Percentiles rank a stretch among this genome's conserved stretches.
Evolutionary conservation across 768 basidiomycete genomes (phyloP).

Genomic region (Leucocoprinus birnbaumii): DNA sequence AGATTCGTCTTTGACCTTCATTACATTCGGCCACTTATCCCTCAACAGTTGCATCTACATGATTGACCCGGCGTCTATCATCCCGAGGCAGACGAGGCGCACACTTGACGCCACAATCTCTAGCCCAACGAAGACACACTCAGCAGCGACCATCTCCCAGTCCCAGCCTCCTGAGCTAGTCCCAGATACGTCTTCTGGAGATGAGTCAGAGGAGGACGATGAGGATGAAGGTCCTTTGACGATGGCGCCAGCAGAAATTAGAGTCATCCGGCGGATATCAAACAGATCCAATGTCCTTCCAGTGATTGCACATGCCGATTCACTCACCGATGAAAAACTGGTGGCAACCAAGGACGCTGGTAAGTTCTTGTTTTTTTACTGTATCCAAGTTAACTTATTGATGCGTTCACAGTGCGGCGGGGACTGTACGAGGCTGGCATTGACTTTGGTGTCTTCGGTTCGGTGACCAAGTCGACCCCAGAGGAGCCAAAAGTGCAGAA

Average conservation of each 20-base stretch:
- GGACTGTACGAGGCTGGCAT: slow-evolving; percentile 66
- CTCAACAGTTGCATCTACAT: slow-evolving; percentile 73
- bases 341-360: slow-evolving; percentile 63
- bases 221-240: slow-evolving; percentile 47
- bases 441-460: slow-evolving; percentile 75
- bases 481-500: slow-evolving; percentile 24
- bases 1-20: slow-evolving; percentile 24
- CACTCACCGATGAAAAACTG: slow-evolving; percentile 78
- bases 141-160: slow-evolving; percentile 63
- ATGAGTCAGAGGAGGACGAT: slow-evolving; percentile 41
- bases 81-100: slow-evolving; percentile 50
- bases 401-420: slow-evolving; percentile 42
- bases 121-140: slow-evolving; percentile 52
- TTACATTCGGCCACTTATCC: slow-evolving; percentile 14
- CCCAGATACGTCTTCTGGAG: slow-evolving; percentile 48
- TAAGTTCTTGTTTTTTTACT: slow-evolving; percentile 21
- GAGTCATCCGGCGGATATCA: slow-evolving; percentile 73
- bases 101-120: slow-evolving; percentile 28
- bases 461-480: slow-evolving; percentile 22
- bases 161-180: slow-evolving; percentile 52
- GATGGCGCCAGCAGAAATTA: slow-evolving; percentile 77
- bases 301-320: slow-evolving; percentile 77
- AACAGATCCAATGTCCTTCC: slow-evolving; percentile 79
- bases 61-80: slow-evolving; percentile 74
- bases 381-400: not conserved